Conservation (phyloP, 139 green algal genomes). For the Edaphochlamys debaryana region DNA sequence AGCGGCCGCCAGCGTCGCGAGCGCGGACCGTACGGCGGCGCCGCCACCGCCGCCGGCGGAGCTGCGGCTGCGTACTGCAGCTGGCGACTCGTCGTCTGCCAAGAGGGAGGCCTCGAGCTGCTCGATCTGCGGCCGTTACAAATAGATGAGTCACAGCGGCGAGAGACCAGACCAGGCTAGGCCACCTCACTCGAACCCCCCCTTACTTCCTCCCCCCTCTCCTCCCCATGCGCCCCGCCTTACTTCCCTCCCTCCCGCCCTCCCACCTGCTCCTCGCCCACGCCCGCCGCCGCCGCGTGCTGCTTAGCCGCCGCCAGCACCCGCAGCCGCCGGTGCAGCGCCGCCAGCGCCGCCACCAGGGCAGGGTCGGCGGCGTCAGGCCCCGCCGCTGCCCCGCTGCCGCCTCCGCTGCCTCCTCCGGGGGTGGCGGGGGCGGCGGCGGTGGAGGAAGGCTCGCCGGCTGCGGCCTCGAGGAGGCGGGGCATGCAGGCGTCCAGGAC, state of each 20-base stretch:
- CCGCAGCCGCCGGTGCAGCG: conserved; percentile 14
- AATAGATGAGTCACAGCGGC: background rate
- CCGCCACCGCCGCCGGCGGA: background rate
- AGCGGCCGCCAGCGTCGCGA: background rate
- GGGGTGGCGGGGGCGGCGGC: no score
- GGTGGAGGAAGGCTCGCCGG: no score
- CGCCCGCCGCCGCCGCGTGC: background rate
- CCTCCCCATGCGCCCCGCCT: no score
- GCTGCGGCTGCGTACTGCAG: no score
- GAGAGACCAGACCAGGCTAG: no score
- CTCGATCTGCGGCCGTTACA: background rate
- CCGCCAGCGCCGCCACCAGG: background rate
- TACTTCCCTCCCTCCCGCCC: no score
- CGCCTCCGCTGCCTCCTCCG: no score
- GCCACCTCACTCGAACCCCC: background rate
- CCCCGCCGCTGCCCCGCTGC: no score
- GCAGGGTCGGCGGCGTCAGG: background rate
- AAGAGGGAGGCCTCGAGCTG: conserved; percentile 5
- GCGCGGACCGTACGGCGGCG: background rate
- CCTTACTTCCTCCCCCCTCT: background rate
- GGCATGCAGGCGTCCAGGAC: conserved; percentile 27
- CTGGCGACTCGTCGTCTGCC: background rate
- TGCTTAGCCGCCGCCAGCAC: background rate
- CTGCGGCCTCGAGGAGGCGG: background rate
- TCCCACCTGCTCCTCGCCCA: conserved; percentile 23